Evolutionary conservation across 2,329 filamentous ascomycete species (phyloP), one percentile per base, ranked within the genome.

Genomic region (Periglandula ipomoeae): DNA sequence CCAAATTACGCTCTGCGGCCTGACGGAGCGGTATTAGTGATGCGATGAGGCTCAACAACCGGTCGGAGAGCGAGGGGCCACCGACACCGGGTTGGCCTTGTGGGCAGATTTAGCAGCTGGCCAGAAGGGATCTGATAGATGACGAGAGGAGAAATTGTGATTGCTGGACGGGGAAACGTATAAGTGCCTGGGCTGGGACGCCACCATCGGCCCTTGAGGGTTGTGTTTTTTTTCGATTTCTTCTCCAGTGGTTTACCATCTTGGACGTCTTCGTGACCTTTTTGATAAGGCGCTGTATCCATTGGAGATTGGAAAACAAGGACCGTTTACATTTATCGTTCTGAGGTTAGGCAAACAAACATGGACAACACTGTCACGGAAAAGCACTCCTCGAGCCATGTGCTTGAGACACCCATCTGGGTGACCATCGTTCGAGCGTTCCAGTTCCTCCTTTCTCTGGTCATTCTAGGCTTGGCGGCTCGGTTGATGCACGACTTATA

Each of bases 361-460:
- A 50, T 50, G 48, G 44, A 50, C 9, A 27, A 11, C n/a, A n/a
- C n/a, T 19, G 22, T 6, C 17, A 15, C 35, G 22, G 30, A 34
- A 7, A 43, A 39, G 13, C n/a, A 30, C 23, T 17, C 48, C 13
- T 22, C 22, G 13, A 44, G 48, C 48, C 56, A 66, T 48, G 55
- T 74, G 50, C 66, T 74, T 49, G 53, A 60, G 30, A 66, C 70
- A 20, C 71, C 73, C 8, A 47, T 58, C 17, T 74, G 72, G 71
- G 56, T 75, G n/a, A 57, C 67, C 23, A 61, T 64, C 17, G 44
- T 71, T 22, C 69, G 71, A 9, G 61, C 64, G 15, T 52, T 66
- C 35, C 71, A 74, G 51, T 55, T 71, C 44, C 44, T 75, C 24
- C 9, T 75, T 13, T 63, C 70, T 2, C 30, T 76, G 34, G 53